Evolutionary conservation across 2,329 filamentous ascomycete genomes (phyloP).

Genomic region (Pseudocercospora eumusae): DNA sequence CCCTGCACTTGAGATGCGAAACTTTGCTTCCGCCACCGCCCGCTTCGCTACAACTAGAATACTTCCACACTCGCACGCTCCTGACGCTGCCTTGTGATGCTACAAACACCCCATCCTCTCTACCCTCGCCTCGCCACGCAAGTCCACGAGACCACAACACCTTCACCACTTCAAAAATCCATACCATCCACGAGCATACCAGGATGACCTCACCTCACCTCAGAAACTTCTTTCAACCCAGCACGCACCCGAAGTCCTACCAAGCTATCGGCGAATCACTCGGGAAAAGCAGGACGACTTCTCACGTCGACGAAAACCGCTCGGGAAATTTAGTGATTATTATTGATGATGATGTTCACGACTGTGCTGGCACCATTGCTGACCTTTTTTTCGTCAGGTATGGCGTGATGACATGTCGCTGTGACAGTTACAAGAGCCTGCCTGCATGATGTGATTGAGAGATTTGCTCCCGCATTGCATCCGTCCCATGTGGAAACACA

Average conservation of each 20-base stretch:
- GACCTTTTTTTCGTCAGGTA: neutral
- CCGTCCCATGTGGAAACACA: constrained; percentile 12
- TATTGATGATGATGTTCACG: too few species aligned
- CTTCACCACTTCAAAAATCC: constrained; percentile 13
- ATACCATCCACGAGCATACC: constrained; percentile 12
- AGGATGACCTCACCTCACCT: constrained; percentile 10
- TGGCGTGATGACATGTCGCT: constrained; percentile 7
- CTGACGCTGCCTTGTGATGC: neutral
- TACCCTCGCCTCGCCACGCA: constrained; percentile 14
- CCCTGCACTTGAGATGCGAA: neutral
- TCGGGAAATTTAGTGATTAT: too few species aligned
- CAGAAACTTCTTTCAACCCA: neutral
- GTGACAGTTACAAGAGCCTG: neutral
- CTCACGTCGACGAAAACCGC: neutral
- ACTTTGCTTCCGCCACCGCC: neutral
- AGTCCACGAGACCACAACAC: constrained; percentile 1
- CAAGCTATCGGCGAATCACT: constrained; percentile 4
- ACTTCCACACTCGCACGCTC: neutral
- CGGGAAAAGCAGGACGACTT: neutral
- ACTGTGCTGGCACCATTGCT: neutral
- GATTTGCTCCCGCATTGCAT: constrained; percentile 18
- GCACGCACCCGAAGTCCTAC: constrained; percentile 15
- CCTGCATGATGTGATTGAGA: constrained; percentile 2
- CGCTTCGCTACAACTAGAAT: neutral
- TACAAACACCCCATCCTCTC: constrained; percentile 3